Percentiles rank a stretch among this genome's conserved stretches.
Evolutionary conservation across 345 rosid genomes (phyloP).

Genomic region (Brassica carinata): DNA sequence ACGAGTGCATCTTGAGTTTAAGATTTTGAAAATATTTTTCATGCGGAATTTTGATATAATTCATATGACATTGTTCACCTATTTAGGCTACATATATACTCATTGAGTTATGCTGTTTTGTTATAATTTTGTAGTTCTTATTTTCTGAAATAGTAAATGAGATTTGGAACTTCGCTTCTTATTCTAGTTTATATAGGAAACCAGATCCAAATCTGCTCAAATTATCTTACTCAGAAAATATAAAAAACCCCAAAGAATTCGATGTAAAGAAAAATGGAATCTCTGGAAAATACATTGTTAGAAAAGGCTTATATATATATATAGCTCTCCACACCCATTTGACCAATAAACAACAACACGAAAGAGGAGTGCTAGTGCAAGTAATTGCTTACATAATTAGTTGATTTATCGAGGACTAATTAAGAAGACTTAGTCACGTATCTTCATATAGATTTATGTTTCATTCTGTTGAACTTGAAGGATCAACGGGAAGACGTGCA

Average conservation of each 20-base stretch:
- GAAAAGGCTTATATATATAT: neutral
- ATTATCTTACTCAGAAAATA: neutral
- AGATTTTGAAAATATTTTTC: too few relatives aligned
- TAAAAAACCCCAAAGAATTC: neutral
- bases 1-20: too few relatives aligned
- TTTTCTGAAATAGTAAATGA: neutral
- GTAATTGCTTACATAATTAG: neutral
- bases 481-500: conserved; percentile 1
- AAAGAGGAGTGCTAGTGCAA: neutral
- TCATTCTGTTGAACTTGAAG: neutral
- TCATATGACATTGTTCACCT: too few relatives aligned
- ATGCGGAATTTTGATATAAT: too few relatives aligned
- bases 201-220: neutral
- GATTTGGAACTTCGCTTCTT: neutral
- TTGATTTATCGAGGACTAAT: neutral
- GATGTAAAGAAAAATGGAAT: neutral
- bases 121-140: too few relatives aligned
- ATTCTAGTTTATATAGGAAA: neutral
- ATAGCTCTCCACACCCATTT: neutral
- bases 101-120: neutral
- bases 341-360: neutral
- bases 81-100: too few relatives aligned
- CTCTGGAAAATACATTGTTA: neutral
- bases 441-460: neutral
- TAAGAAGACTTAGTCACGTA: neutral